Conservation (phyloP, 2,329 filamentous ascomycete genomes). For the Alternaria infectoria region DNA sequence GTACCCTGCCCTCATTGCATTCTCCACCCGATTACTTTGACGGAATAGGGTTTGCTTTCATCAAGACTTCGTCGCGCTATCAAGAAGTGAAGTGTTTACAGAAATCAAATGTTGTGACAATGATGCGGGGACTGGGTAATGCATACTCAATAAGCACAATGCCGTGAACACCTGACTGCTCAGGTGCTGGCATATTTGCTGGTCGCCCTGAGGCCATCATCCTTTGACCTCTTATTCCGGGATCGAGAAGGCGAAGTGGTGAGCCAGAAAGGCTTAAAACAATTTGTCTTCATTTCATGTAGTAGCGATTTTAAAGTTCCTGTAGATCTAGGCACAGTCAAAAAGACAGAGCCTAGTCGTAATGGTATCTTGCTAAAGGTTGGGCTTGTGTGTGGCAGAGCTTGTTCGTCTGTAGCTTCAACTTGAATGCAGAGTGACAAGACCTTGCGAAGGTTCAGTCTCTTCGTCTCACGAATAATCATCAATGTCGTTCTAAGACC, state of each 20-base stretch:
- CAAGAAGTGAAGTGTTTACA: neutral
- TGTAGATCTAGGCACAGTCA: neutral
- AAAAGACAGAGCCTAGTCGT: neutral
- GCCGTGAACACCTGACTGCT: neutral
- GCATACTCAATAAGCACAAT: neutral
- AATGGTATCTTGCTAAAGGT: neutral
- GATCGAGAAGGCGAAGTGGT: accelerated
- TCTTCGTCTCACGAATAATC: neutral
- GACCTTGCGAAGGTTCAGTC: neutral
- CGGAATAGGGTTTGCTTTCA: neutral
- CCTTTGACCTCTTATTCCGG: neutral
- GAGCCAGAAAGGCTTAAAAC: neutral
- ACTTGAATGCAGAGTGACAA: neutral
- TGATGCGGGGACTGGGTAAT: neutral
- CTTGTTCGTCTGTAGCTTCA: neutral
- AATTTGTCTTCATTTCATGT: too few species aligned
- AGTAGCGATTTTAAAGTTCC: neutral
- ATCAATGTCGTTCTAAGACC: too few species aligned
- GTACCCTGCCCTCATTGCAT: neutral
- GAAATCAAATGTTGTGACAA: neutral
- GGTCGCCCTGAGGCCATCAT: neutral
- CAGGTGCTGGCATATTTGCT: neutral
- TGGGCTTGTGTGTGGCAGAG: neutral
- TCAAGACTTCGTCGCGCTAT: neutral
- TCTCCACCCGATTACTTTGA: neutral